These are phyloP conservation scores for Epichloe sp. DNA, from an alignment of 2,329 filamentous ascomycete species.

Conservation along the genomic window DNA sequence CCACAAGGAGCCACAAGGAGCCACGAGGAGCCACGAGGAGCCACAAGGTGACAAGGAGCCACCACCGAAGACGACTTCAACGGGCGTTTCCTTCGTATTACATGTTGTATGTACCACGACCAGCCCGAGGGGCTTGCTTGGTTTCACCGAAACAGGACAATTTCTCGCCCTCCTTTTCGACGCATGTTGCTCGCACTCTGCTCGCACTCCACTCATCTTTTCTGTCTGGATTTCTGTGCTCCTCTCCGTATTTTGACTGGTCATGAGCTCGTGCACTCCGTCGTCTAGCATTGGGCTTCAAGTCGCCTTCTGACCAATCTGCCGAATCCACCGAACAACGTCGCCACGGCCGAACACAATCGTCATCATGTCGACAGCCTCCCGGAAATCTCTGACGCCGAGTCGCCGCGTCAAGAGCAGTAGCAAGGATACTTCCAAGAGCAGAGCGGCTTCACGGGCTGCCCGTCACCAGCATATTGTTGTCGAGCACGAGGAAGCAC, in stretches of 20 bases:
- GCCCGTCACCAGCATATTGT: slow-evolving; percentile 28
- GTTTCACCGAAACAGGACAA: background rate
- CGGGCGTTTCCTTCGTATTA: no score
- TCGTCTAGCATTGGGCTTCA: slow-evolving; percentile 14
- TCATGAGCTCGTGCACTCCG: slow-evolving; percentile 2
- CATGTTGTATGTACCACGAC: no score
- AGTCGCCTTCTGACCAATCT: slow-evolving; percentile 14
- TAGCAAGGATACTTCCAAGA: slow-evolving; percentile 27
- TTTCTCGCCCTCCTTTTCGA: background rate
- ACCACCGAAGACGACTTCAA: no score
- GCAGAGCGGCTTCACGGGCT: slow-evolving; percentile 28
- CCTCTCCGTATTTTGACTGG: background rate
- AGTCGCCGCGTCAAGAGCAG: slow-evolving; percentile 31
- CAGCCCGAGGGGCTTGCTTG: no score
- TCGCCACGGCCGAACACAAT: background rate
- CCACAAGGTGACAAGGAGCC: no score
- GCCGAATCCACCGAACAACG: background rate
- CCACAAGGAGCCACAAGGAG: background rate
- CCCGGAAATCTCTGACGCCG: slow-evolving; percentile 32
- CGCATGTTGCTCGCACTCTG: background rate
- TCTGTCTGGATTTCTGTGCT: background rate
- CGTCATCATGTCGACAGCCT: slow-evolving; percentile 35
- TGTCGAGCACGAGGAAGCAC: slow-evolving; percentile 66
- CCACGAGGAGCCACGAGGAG: background rate
- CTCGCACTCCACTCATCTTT: background rate